phyloP scores from a whole-genome alignment of 148 eudicot species.

The Silene uniflora region DNA sequence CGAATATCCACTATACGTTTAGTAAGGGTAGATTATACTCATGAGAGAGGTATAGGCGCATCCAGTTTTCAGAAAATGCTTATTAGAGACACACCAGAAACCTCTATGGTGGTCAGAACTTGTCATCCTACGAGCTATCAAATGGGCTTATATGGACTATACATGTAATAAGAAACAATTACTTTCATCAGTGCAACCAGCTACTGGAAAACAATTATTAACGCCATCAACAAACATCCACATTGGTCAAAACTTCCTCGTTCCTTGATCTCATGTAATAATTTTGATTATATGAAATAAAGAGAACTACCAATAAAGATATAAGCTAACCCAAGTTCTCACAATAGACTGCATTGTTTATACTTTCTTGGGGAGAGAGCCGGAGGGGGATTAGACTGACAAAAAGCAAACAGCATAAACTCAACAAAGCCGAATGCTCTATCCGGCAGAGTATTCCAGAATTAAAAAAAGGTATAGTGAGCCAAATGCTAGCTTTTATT shows the following conservation, averaged over 20 bases:
- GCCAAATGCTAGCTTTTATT: too few species aligned
- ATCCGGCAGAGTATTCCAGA: too few species aligned
- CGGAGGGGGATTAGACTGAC: too few species aligned
- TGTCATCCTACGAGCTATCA: neutral
- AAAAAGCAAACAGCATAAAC: too few species aligned
- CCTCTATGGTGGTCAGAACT: neutral
- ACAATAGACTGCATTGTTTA: too few species aligned
- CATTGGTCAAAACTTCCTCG: neutral
- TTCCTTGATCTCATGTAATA: neutral
- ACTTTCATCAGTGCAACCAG: neutral
- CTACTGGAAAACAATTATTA: neutral
- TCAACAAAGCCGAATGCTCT: too few species aligned
- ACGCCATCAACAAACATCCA: neutral
- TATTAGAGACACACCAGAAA: neutral
- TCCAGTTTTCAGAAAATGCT: neutral
- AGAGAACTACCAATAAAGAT: neutral
- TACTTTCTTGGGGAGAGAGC: too few species aligned
- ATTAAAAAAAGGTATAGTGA: too few species aligned
- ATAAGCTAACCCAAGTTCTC: neutral
- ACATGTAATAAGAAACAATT: neutral
- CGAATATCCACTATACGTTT: neutral
- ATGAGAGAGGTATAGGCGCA: neutral
- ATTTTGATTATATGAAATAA: neutral
- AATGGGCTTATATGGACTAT: neutral
- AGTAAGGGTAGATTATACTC: neutral